Conservation (phyloP, 2,329 filamentous ascomycete species). For the Didymella keratinophila region DNA sequence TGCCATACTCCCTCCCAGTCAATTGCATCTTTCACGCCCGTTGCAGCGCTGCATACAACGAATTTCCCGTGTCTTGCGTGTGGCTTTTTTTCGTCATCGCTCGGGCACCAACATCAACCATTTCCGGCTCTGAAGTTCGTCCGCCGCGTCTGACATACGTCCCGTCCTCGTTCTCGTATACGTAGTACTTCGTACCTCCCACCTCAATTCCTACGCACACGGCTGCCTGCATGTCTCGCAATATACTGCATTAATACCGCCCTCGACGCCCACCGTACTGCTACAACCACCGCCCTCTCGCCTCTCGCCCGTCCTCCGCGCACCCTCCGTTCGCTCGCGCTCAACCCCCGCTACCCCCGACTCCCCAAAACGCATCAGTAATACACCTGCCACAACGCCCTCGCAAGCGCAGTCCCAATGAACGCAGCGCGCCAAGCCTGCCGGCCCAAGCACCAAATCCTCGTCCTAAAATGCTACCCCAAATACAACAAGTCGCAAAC, state of each 20-base stretch:
- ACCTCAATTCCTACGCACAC: slow-evolving; percentile 1
- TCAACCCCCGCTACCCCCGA: slow-evolving; percentile 1
- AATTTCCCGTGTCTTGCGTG: background rate
- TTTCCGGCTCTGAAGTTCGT: slow-evolving; percentile 11
- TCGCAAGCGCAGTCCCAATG: slow-evolving; percentile 50
- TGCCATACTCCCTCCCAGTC: background rate
- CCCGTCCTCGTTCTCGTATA: slow-evolving; percentile 6
- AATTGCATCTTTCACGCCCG: background rate
- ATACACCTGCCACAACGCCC: background rate
- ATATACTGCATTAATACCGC: background rate
- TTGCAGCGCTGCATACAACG: background rate
- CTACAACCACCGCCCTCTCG: background rate
- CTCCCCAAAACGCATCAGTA: background rate
- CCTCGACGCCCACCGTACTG: background rate
- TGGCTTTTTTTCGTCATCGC: slow-evolving; percentile 17
- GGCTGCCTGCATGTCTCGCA: slow-evolving; percentile 8
- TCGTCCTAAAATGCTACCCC: slow-evolving; percentile 96
- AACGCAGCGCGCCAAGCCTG: slow-evolving; percentile 66
- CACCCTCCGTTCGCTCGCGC: slow-evolving; percentile 9
- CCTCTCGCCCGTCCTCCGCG: background rate
- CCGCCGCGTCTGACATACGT: slow-evolving; percentile 17
- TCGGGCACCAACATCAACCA: slow-evolving; percentile 13
- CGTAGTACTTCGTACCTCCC: background rate
- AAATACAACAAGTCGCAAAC: slow-evolving; percentile 84
- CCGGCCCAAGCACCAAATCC: slow-evolving; percentile 95